These are phyloP conservation scores for Remersonia thermophila DNA, from an alignment of 2,329 filamentous ascomycete genomes.

Conservation along the genomic window DNA sequence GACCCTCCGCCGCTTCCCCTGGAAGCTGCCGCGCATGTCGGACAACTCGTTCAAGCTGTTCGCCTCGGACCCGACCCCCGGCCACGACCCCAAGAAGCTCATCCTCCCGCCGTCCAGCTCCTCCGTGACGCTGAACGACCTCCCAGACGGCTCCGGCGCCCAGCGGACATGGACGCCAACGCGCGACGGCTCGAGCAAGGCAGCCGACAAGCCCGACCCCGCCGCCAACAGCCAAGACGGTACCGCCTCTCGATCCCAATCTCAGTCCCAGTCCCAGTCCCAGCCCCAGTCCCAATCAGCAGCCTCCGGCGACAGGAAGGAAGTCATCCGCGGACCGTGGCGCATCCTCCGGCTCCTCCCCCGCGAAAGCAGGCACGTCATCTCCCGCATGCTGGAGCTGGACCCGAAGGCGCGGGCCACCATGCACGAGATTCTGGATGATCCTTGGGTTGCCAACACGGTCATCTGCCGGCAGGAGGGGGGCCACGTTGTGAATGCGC, in stretches of 20 bases:
- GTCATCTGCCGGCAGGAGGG: conserved; percentile 72
- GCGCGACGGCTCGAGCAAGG: conserved; percentile 9
- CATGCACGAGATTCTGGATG: conserved; percentile 73
- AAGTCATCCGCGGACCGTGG: conserved; percentile 87
- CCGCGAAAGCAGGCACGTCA: conserved; percentile 77
- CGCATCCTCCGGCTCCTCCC: conserved; percentile 76
- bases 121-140: conserved; percentile 30
- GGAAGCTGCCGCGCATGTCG: conserved; percentile 84
- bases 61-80: conserved; percentile 69
- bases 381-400: conserved; percentile 84
- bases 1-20: conserved; percentile 87
- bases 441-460: conserved; percentile 81
- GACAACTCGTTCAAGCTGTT: conserved; percentile 96
- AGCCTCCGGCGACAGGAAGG: conserved; percentile 42
- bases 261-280: background rate
- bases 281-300: background rate
- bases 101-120: conserved; percentile 34
- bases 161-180: conserved; percentile 6
- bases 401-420: conserved; percentile 72
- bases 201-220: background rate
- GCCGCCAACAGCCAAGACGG: conserved; percentile 12
- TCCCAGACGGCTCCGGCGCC: conserved; percentile 6
- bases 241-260: background rate
- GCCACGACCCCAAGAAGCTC: conserved; percentile 46
- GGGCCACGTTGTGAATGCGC: conserved; percentile 58